Percentiles rank a stretch among this genome's conserved stretches.
Conservation (phyloP, 1,284 basidiomycete species). For the Heliocybe sulcata region DNA sequence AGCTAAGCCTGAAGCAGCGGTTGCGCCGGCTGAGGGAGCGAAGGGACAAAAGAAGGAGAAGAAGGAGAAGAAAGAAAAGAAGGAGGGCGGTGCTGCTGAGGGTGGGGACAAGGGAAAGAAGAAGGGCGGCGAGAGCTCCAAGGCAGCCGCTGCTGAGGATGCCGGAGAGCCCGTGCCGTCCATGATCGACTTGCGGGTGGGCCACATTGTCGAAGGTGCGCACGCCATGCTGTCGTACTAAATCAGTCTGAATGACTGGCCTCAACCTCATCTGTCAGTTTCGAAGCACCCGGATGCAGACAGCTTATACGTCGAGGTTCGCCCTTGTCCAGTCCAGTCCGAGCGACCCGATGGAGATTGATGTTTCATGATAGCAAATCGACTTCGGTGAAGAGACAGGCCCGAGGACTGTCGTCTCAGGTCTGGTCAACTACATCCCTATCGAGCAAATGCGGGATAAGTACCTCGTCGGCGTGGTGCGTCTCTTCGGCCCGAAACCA, state of each 20-base stretch:
- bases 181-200: slow-evolving; percentile 92
- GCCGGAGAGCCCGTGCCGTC: slow-evolving; percentile 78
- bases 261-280: slow-evolving; percentile 38
- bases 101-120: slow-evolving; percentile 39
- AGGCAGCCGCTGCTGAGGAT: slow-evolving; percentile 42
- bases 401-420: slow-evolving; percentile 90
- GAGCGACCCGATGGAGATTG: slow-evolving; percentile 6
- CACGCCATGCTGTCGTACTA: too few relatives aligned
- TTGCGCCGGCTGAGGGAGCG: slow-evolving; percentile 19
- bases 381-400: slow-evolving; percentile 92
- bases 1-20: slow-evolving; percentile 15
- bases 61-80: slow-evolving; percentile 43
- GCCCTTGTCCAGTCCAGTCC: slow-evolving; percentile 13
- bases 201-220: slow-evolving; percentile 84
- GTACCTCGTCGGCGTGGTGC: slow-evolving; percentile 80
- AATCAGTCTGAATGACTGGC: not conserved
- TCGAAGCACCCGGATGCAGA: slow-evolving; percentile 94
- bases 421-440: slow-evolving; percentile 90
- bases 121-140: slow-evolving; percentile 27
- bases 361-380: slow-evolving; percentile 58
- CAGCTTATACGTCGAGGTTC: slow-evolving; percentile 82
- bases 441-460: slow-evolving; percentile 89
- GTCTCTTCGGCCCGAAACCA: slow-evolving; percentile 23
- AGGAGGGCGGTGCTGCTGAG: slow-evolving; percentile 20
- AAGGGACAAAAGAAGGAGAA: slow-evolving; percentile 35